phyloP scores from a whole-genome alignment of 1,139 yeast species.

The Trichomonascaceae sp. region DNA sequence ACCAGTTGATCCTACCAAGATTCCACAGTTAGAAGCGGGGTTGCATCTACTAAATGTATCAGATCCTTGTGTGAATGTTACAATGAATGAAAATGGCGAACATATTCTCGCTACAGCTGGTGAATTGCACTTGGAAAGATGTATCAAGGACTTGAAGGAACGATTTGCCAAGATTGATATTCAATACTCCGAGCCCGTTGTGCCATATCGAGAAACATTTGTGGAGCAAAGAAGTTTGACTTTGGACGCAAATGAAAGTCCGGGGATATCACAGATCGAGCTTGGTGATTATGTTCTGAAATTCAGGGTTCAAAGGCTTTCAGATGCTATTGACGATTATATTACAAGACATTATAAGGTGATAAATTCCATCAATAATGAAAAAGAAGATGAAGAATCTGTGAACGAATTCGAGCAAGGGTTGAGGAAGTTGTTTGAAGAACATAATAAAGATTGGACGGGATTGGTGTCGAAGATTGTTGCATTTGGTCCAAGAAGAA shows the following conservation, averaged over 20 bases:
- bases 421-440: conserved; percentile 16
- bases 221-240: conserved; percentile 30
- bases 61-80: conserved; percentile 89
- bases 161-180: conserved; percentile 91
- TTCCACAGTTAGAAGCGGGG: conserved; percentile 72
- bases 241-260: conserved; percentile 15
- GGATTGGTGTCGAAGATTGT: conserved; percentile 44
- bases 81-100: conserved; percentile 83
- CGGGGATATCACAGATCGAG: conserved; percentile 38
- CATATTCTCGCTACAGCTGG: conserved; percentile 93
- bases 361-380: conserved; percentile 18
- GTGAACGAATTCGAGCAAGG: conserved; percentile 22
- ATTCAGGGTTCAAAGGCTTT: conserved; percentile 53
- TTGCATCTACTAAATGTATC: conserved; percentile 74
- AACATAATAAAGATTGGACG: conserved; percentile 24
- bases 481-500: conserved; percentile 71
- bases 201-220: conserved; percentile 89
- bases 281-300: conserved; percentile 45
- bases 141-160: conserved; percentile 80
- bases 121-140: conserved; percentile 85
- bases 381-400: not conserved
- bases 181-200: conserved; percentile 83
- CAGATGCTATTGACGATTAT: conserved; percentile 45
- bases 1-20: conserved; percentile 78
- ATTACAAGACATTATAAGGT: conserved; percentile 43